phyloP scores from a whole-genome alignment of 2,329 filamentous ascomycete species.

The Colletotrichum sp. region DNA sequence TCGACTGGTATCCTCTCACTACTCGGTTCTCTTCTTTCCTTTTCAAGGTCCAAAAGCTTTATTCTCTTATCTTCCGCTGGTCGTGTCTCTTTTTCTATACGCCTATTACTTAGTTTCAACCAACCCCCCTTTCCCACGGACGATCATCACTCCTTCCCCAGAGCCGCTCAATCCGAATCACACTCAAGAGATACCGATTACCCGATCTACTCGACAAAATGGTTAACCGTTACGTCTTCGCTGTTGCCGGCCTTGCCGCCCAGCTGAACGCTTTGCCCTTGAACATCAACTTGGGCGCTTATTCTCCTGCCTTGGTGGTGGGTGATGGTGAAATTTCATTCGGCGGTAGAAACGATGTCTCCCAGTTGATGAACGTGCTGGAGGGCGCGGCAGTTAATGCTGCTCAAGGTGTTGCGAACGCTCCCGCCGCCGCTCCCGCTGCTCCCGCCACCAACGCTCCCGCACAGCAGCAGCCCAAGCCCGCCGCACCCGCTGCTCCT shows the following conservation, averaged over 20 bases:
- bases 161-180: slow-evolving; percentile 7
- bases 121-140: background rate
- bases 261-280: slow-evolving; percentile 33
- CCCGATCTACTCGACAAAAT: slow-evolving; percentile 12
- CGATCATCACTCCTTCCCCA: background rate
- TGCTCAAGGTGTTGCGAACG: slow-evolving; percentile 32
- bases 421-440: slow-evolving; percentile 32
- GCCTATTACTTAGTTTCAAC: slow-evolving; percentile 12
- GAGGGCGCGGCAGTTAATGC: slow-evolving; percentile 50
- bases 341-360: slow-evolving; percentile 49
- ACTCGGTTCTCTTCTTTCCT: slow-evolving; percentile 1
- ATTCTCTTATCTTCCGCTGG: slow-evolving; percentile 20
- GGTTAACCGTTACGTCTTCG: slow-evolving; percentile 30
- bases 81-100: slow-evolving; percentile 15
- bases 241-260: slow-evolving; percentile 32
- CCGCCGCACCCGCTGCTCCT: slow-evolving; percentile 14
- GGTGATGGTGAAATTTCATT: slow-evolving; percentile 53
- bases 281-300: slow-evolving; percentile 40
- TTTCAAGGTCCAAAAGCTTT: background rate
- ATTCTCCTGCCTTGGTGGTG: slow-evolving; percentile 38
- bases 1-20: slow-evolving; percentile 19
- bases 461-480: slow-evolving; percentile 24
- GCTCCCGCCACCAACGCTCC: slow-evolving; percentile 24
- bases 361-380: slow-evolving; percentile 48
- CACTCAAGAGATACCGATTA: background rate